Conservation (phyloP, 1,284 basidiomycete species). For the Microbotryomycetes sp. region DNA sequence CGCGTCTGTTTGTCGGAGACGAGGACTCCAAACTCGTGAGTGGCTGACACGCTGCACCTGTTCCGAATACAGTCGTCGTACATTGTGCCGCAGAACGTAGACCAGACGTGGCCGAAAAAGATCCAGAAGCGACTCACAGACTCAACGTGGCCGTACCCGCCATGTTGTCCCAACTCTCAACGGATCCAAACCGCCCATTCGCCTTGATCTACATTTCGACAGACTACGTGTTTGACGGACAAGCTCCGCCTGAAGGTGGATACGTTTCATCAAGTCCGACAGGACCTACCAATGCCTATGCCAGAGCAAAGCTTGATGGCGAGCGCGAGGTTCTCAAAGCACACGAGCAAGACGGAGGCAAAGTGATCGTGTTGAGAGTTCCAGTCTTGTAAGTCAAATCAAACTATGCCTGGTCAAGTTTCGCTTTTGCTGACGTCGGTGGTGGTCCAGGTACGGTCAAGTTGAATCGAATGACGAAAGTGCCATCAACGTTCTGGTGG, state of each 20-base stretch:
- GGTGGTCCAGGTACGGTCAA: constrained; percentile 61
- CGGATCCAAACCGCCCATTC: constrained; percentile 9
- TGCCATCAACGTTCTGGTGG: constrained; percentile 69
- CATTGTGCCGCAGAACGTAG: constrained; percentile 78
- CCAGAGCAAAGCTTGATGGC: constrained; percentile 65
- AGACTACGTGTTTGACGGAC: constrained; percentile 83
- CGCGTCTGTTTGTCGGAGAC: too few relatives aligned
- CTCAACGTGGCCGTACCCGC: constrained; percentile 30
- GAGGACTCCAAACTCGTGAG: too few relatives aligned
- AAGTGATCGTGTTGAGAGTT: constrained; percentile 61
- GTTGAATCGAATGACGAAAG: constrained; percentile 66
- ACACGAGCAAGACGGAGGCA: constrained; percentile 45
- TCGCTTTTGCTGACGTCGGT: too few relatives aligned
- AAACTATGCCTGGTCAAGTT: neutral
- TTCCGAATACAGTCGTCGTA: constrained; percentile 57
- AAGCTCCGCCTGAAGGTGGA: constrained; percentile 53
- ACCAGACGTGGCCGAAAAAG: constrained; percentile 74
- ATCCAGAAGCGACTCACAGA: constrained; percentile 59
- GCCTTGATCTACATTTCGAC: constrained; percentile 30
- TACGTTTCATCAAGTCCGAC: constrained; percentile 60
- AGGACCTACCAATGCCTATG: constrained; percentile 72
- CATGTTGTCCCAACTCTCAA: constrained; percentile 59
- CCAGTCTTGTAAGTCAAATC: constrained; percentile 60
- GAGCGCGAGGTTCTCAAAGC: constrained; percentile 57
- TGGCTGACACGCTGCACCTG: too few relatives aligned